Evolutionary conservation across 805 yeast species (phyloP).

Genomic region (Myxozyma melibiosi): DNA sequence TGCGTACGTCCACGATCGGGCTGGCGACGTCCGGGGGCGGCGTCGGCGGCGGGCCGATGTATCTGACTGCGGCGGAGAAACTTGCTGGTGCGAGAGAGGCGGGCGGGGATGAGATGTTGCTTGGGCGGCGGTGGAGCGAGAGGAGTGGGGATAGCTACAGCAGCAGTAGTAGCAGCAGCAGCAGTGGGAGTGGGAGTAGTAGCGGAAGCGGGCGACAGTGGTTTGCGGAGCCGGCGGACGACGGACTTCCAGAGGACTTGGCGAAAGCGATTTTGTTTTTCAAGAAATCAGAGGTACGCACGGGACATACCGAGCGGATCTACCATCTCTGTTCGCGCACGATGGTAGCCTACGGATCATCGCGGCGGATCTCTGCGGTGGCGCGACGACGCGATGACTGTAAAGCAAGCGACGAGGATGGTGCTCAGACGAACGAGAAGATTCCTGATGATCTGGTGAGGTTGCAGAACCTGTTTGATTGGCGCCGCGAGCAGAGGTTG

Average conservation of each 20-base stretch:
- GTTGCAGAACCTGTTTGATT: constrained; percentile 13
- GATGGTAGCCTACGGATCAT: no score
- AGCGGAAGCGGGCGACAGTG: neutral
- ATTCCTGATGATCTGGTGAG: neutral
- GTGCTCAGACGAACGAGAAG: no score
- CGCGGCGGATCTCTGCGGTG: no score
- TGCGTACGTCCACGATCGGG: neutral
- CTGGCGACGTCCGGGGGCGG: no score
- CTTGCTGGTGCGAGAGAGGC: no score
- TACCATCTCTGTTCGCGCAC: constrained; percentile 16
- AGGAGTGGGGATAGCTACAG: neutral
- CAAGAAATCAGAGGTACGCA: constrained; percentile 13
- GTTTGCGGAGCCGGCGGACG: constrained; percentile 1
- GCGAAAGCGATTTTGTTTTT: constrained; percentile 12
- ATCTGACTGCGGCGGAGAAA: neutral
- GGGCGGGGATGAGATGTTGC: no score
- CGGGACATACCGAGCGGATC: constrained; percentile 9
- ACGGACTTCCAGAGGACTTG: constrained; percentile 11
- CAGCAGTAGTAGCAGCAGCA: no score
- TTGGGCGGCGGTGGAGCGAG: no score
- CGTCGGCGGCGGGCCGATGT: neutral
- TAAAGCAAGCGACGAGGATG: no score
- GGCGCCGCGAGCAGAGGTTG: constrained; percentile 23
- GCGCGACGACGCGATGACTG: no score
- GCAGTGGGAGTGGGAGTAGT: neutral